These are phyloP conservation scores for Xanthoceras sorbifolium DNA, from an alignment of 345 rosid genomes.

Conservation along the genomic window DNA sequence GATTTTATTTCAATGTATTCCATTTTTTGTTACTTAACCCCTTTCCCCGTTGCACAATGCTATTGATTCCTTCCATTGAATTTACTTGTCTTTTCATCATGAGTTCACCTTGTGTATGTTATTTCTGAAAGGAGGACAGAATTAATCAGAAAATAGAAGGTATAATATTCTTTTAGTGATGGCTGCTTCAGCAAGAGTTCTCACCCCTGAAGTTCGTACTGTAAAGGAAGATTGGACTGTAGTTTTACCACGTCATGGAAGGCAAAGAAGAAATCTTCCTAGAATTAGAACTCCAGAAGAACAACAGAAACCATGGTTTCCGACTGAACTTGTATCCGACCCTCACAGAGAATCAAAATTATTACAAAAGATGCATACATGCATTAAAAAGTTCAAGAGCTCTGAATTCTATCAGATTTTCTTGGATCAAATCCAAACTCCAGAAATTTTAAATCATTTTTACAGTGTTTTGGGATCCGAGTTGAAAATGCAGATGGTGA, in stretches of 20 bases:
- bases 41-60: background rate
- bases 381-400: conserved; percentile 50
- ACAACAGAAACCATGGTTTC: conserved; percentile 51
- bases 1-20: background rate
- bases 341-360: conserved; percentile 51
- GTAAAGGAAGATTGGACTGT: conserved; percentile 72
- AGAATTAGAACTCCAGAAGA: conserved; percentile 32
- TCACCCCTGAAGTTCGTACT: conserved; percentile 28
- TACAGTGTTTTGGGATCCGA: conserved; percentile 58
- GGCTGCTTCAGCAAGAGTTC: conserved; percentile 47
- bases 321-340: conserved; percentile 50
- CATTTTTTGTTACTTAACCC: background rate
- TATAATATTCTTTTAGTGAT: conserved; percentile 23
- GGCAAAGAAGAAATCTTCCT: conserved; percentile 33
- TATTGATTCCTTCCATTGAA: background rate
- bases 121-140: background rate
- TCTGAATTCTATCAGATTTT: conserved; percentile 58
- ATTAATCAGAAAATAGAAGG: background rate
- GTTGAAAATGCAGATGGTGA: conserved; percentile 55
- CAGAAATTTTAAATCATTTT: conserved; percentile 44
- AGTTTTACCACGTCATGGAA: conserved; percentile 61
- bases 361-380: conserved; percentile 49
- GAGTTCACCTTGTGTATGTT: background rate
- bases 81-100: background rate
- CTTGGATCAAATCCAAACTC: conserved; percentile 61